Evolutionary conservation across 31 red algal genomes (phyloP).

Genomic region (Bonnemaisonia californica): DNA sequence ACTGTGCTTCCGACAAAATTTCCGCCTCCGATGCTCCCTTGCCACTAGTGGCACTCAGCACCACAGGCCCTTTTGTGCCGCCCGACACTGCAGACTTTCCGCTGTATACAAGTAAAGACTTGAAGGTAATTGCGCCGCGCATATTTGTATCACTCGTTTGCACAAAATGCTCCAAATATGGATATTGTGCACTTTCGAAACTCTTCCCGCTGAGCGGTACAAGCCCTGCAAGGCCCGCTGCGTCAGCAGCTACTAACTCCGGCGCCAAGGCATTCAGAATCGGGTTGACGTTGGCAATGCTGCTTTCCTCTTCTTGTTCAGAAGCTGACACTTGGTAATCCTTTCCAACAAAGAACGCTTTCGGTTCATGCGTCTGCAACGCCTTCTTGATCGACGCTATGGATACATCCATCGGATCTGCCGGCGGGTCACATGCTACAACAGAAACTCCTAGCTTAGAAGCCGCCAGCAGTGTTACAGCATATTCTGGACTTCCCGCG

Average conservation of each 20-base stretch:
- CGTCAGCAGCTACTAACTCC: slow-evolving; percentile 21
- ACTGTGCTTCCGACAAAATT: slow-evolving; percentile 25
- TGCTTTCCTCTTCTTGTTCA: slow-evolving; percentile 1
- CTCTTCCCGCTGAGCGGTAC: slow-evolving; percentile 25
- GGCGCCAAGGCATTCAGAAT: slow-evolving; percentile 33
- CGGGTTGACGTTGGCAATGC: slow-evolving; percentile 22
- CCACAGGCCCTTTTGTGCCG: not conserved
- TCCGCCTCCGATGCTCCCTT: slow-evolving; percentile 22
- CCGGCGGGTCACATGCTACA: slow-evolving; percentile 9
- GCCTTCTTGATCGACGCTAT: slow-evolving; percentile 17
- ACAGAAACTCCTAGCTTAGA: slow-evolving; percentile 12
- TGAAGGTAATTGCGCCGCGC: slow-evolving; percentile 38
- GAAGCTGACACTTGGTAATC: not conserved
- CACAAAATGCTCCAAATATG: slow-evolving; percentile 42
- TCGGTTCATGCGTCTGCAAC: slow-evolving; percentile 36
- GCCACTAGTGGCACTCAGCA: slow-evolving; percentile 9
- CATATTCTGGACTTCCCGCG: slow-evolving; percentile 34
- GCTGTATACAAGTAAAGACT: slow-evolving; percentile 54
- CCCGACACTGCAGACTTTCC: slow-evolving; percentile 26
- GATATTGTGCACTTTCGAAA: slow-evolving; percentile 21
- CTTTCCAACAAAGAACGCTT: slow-evolving; percentile 21
- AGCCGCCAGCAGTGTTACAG: slow-evolving; percentile 35
- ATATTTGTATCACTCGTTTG: slow-evolving; percentile 45
- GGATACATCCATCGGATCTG: slow-evolving; percentile 10
- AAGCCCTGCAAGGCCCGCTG: slow-evolving; percentile 31